Conservation (phyloP, 2,329 filamentous ascomycete genomes). For the Cyphellophora attinorum region DNA sequence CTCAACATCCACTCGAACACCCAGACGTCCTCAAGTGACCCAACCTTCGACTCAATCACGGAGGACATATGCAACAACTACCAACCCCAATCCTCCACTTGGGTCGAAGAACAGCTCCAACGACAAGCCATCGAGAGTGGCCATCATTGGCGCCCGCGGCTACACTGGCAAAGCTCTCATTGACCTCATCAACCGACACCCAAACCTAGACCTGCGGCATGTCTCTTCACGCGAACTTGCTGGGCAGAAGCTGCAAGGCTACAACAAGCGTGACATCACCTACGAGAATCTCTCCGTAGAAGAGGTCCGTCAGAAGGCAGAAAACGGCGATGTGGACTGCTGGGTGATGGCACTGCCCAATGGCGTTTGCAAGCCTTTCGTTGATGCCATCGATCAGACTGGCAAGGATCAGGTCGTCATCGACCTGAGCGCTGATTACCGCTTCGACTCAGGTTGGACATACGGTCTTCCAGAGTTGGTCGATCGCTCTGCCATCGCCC, state of each 20-base stretch:
- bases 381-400: slow-evolving; percentile 73
- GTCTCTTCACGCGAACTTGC: slow-evolving; percentile 89
- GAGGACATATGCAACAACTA: slow-evolving; percentile 30
- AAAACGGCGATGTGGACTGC: slow-evolving; percentile 76
- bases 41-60: slow-evolving; percentile 4
- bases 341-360: slow-evolving; percentile 98
- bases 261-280: slow-evolving; percentile 80
- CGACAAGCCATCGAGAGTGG: slow-evolving; percentile 66
- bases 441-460: slow-evolving; percentile 76
- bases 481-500: slow-evolving; percentile 64
- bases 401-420: slow-evolving; percentile 68
- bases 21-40: slow-evolving; percentile 14
- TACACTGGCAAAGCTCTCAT: slow-evolving; percentile 92
- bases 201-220: slow-evolving; percentile 78
- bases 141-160: slow-evolving; percentile 81
- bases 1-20: slow-evolving; percentile 45
- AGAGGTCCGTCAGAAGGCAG: slow-evolving; percentile 76
- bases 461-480: slow-evolving; percentile 86
- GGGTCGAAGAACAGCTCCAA: slow-evolving; percentile 83
- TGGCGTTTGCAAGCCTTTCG: slow-evolving; percentile 84
- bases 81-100: slow-evolving; percentile 82
- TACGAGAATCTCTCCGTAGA: slow-evolving; percentile 87
- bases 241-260: slow-evolving; percentile 78
- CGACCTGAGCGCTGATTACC: slow-evolving; percentile 93
- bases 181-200: slow-evolving; percentile 75